Evolutionary conservation across 2,329 filamentous ascomycete species (phyloP), one percentile per base, ranked within the genome.

Genomic region (Fusarium chuoi): DNA sequence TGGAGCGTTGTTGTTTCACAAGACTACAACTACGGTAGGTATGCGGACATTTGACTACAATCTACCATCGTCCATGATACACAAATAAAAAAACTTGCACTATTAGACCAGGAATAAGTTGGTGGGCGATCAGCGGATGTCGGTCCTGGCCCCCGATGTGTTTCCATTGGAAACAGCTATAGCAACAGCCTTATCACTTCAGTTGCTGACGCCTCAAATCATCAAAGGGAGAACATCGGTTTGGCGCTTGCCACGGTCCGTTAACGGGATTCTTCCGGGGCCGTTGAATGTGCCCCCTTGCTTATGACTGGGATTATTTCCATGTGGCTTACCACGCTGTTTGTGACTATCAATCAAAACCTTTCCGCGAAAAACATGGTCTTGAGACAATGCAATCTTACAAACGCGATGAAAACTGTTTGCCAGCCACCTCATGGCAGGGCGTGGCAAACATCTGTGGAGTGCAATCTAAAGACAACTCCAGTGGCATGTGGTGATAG

Each of bases 381-480:
- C 45, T 44, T 65, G 67, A 74, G 68, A 74, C 71, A 74, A 61
- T 38, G 41, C 67, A 57, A 54, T 67, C 55, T 70, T 51, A 70
- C 58, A 48, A 46, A n/a, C 51, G 42, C 26, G 48, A 63, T 38
- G 38, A 15, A 38, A 24, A 57, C 57, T 39, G 22, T 35, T 48
- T 42, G 56, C 56, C 67, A 65, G 59, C 71, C 68, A 72, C 71
- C 71, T 74, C 71, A 74, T 74, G 71, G 71, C 56, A 72, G 46
- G 68, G 59, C 44, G 52, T 74, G 56, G 22, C 33, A 68, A 54
- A 42, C n/a, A 39, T 33, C 22, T 42, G 46, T 49, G 58, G 64
- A 72, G 68, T 65, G 45, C 55, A 42, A 42, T 62, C 41, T 60
- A 42, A 42, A 60, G 48, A 62, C 44, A 49, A 62, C 26, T 57